Evolutionary conservation across 441 rosid species (phyloP), one percentile per base, ranked within the genome.

Genomic region (Jatropha podagrica): DNA sequence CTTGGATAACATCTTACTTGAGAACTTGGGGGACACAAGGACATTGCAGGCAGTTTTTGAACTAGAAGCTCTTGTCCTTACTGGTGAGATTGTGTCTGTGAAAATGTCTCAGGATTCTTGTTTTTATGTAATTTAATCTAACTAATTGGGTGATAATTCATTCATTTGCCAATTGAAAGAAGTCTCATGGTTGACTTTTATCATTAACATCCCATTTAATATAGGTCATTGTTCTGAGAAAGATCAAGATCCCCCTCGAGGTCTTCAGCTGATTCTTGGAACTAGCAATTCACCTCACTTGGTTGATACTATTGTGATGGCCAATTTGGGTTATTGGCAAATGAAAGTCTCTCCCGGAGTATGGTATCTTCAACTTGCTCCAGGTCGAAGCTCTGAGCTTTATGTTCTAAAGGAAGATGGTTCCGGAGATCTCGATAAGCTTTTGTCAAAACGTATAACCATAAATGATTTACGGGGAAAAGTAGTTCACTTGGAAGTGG

Each of bases 241-340:
- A 85, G 99, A 92, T 88, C 95, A 85, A 51, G 99, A 93, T 73
- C 89, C 95, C 74, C 99, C 99, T 55, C 96, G 96, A 65, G 99
- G 98, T 72, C 98, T 96, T 87, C 99, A 96, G 84, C 85, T 96
- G 80, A 91, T 96, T 87, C 94, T 96, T 79, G 98, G 99, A 86
- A 93, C 98, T 52, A 87, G 92, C 83, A 89, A 85, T 86, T 82
- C 72, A 63, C 98, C 97, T 44, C 99, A 97, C 83, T 83, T 95
- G 88, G 98, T 97, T 61, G 99, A 97, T 82, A 97, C 98, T 70
- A 85, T 92, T 83, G 99, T 97, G 80, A 97, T 97, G 99, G 99
- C 98, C 83, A 97, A 97, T 82, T 86, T 97, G 83, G 99, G 99
- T 56, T 97, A 94, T 82, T 97, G 99, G 99, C 99, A 96, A 85